Conservation (phyloP, 2,329 filamentous ascomycete genomes). For the Boeremia lycopersici region DNA sequence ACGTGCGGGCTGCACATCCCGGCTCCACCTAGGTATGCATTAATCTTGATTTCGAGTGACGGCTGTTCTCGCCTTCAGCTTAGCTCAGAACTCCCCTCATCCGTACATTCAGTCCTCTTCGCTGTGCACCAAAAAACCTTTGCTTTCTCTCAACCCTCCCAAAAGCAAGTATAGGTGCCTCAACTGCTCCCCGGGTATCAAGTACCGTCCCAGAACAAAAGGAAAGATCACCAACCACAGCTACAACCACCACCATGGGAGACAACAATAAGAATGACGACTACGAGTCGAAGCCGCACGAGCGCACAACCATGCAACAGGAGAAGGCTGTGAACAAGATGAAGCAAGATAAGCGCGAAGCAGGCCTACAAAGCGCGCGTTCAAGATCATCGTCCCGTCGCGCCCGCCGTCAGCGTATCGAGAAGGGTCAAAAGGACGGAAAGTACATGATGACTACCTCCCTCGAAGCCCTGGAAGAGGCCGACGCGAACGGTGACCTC, state of each 20-base stretch:
- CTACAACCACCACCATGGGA: conserved; percentile 34
- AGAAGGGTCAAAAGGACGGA: conserved; percentile 53
- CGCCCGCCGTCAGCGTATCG: conserved; percentile 54
- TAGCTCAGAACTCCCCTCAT: conserved; percentile 14
- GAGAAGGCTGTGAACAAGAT: conserved; percentile 52
- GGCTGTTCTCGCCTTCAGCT: conserved; percentile 20
- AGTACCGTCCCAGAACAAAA: conserved; percentile 9
- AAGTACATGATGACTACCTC: conserved; percentile 59
- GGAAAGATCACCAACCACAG: conserved; percentile 1
- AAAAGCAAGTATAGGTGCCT: conserved; percentile 14
- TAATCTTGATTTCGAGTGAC: conserved; percentile 47
- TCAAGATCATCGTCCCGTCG: conserved; percentile 56
- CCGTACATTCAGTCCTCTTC: conserved; percentile 15
- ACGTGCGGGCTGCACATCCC: conserved; percentile 24
- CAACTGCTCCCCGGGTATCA: conserved; percentile 7
- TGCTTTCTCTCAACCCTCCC: conserved; percentile 4
- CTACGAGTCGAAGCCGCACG: conserved; percentile 44
- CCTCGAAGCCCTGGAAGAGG: conserved; percentile 58
- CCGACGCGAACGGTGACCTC: conserved; percentile 57
- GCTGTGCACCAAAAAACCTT: conserved; percentile 1
- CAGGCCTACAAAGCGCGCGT: conserved; percentile 49
- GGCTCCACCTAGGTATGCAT: conserved; percentile 29
- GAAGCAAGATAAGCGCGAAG: conserved; percentile 48
- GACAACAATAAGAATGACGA: conserved; percentile 25
- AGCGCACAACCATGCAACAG: conserved; percentile 54